Conservation (phyloP, 2,329 filamentous ascomycete genomes). For the Tolypocladium nubicola region DNA sequence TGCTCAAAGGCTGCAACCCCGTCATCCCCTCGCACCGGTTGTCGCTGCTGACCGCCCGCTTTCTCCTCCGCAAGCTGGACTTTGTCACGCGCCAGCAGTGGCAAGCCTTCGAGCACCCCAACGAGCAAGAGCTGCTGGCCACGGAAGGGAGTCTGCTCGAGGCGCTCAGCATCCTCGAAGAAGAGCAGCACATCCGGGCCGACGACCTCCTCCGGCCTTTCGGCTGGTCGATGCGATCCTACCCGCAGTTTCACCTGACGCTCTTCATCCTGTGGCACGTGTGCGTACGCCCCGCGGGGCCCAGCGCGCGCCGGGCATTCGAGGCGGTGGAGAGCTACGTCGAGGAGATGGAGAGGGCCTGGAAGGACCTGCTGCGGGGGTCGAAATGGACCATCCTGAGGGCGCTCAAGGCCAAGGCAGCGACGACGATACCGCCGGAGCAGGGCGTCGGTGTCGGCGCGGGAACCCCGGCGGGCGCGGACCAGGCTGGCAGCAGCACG, state of each 20-base stretch:
- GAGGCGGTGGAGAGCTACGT: not conserved
- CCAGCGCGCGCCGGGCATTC: not conserved
- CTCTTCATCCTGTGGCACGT: not conserved
- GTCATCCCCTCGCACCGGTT: not conserved
- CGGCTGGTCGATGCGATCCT: not conserved
- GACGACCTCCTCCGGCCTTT: not conserved
- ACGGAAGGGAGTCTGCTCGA: not conserved
- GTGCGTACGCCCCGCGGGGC: not conserved
- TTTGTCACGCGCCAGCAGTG: not conserved
- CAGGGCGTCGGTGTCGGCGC: not conserved
- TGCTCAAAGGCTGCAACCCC: not conserved
- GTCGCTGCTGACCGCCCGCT: not conserved
- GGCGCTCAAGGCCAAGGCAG: not conserved
- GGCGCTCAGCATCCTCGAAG: not conserved
- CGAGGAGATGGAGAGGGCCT: not conserved
- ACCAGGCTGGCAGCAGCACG: not conserved
- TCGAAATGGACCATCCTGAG: not conserved
- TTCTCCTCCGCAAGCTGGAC: not conserved
- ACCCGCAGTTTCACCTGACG: not conserved
- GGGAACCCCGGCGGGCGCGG: not conserved
- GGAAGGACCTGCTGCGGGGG: not conserved
- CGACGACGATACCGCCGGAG: not conserved
- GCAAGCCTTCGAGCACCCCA: not conserved
- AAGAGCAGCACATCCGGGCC: not conserved
- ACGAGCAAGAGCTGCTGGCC: not conserved